Base-by-base conservation (phyloP, 352 stramenopile genomes). In the Aphanomyces stellatus region DNA sequence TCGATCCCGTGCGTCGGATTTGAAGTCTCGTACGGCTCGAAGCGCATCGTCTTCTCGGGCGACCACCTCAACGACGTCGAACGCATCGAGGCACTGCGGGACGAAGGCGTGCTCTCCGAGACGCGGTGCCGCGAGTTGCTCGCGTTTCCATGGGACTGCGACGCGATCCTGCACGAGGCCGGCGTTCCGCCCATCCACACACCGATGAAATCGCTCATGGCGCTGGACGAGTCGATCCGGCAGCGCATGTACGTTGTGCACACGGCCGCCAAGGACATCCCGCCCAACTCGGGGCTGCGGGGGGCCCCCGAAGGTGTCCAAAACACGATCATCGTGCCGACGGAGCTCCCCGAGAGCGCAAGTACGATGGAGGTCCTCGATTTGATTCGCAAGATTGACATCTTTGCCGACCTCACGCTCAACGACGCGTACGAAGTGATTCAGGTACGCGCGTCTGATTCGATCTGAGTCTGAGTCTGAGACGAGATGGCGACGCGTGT, bases 1-100 rank as follows among this genome's bases (percentile, higher is more conserved):
- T 96, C 88, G 40, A 98, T 98, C 63, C 95, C 95, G 25, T 98
- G 95, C 72, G 84, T 98, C 25, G 93, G 91, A 35, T 98, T 98
- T 61, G 88, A 97, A 56, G 88, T 93, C 69, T 88, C 81, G 3
- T 98, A 97, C 79, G 87, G 93, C 34, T 89, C 92, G 69, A 91
- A 96, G 56, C 93, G 88, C 34, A 98, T 98, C 65, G 92, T 97
- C 5, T 98, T 98, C 71, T 98, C 91, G 6, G 95, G 91, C 0
- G 95, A 98, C 71, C 91, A 97, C 62, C 87, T 98, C 27, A 98
- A 98, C 74, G 93, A 96, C 71, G 91, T 96, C n/a, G 81, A 88
- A n/a, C 86, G 81, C 24, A 96, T 96, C 63, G 73, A 78, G 43
- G 75, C 88, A 63, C 76, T 96, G 48, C 75, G 83, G 42, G 76